These are phyloP conservation scores for Gentiana dahurica DNA, from an alignment of 257 asterid species.

Conservation along the genomic window DNA sequence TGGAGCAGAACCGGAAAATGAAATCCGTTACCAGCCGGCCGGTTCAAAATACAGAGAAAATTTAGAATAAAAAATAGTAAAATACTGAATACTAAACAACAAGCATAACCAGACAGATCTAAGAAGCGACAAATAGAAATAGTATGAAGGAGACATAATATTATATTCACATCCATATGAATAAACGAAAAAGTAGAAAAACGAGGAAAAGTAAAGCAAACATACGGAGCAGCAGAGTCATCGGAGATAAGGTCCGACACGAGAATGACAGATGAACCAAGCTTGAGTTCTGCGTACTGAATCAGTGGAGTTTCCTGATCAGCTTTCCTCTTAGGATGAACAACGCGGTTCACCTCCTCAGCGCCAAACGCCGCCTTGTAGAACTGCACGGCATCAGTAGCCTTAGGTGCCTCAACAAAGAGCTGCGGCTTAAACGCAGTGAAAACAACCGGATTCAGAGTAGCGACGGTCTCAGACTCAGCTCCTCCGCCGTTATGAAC, in stretches of 20 bases:
- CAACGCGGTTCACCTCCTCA: constrained; percentile 63
- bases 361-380: constrained; percentile 86
- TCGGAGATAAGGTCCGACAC: constrained; percentile 57
- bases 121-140: too few relatives aligned
- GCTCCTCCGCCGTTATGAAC: constrained; percentile 18
- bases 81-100: too few relatives aligned
- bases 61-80: too few relatives aligned
- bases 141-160: background rate
- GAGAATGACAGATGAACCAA: constrained; percentile 41
- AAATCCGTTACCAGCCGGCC: too few relatives aligned
- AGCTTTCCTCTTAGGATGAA: constrained; percentile 71
- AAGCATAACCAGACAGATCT: background rate
- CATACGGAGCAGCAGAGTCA: constrained; percentile 41
- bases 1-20: too few relatives aligned
- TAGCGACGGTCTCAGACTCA: constrained; percentile 20
- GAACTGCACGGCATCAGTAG: constrained; percentile 64
- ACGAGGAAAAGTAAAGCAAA: background rate
- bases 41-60: too few relatives aligned
- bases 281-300: constrained; percentile 55
- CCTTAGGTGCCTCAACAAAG: constrained; percentile 58
- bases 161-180: background rate
- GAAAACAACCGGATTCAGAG: constrained; percentile 27
- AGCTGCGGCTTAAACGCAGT: constrained; percentile 54
- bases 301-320: constrained; percentile 74
- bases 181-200: too few relatives aligned